phyloP scores from a whole-genome alignment of 495 filamentous ascomycete genomes.

The Neurospora sp. region DNA sequence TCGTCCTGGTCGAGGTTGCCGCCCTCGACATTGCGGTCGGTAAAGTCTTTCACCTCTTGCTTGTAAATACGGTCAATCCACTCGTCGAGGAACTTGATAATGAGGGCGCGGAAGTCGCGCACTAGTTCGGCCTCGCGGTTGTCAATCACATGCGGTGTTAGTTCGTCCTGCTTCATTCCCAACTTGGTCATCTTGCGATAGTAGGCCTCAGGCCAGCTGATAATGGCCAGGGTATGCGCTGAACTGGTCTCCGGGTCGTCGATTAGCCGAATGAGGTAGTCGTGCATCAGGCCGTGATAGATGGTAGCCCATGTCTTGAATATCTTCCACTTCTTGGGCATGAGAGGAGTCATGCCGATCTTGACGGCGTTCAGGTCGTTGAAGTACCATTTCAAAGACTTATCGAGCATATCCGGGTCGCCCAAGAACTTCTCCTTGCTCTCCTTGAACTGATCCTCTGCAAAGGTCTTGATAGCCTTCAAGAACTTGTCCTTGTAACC shows the following conservation, averaged over 20 bases:
- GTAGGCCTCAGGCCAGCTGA: conserved; percentile 93
- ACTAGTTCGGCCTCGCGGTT: conserved; percentile 80
- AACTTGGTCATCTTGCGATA: conserved; percentile 91
- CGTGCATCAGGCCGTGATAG: conserved; percentile 91
- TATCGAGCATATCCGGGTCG: conserved; percentile 74
- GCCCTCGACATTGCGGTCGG: conserved; percentile 58
- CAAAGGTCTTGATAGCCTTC: conserved; percentile 62
- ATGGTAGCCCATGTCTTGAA: conserved; percentile 80
- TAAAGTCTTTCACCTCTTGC: conserved; percentile 69
- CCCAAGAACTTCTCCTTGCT: conserved; percentile 65
- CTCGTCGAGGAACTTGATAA: conserved; percentile 89
- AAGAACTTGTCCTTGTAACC: conserved; percentile 96
- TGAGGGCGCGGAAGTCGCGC: conserved; percentile 84
- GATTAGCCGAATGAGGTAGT: conserved; percentile 71
- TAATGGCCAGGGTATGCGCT: conserved; percentile 74
- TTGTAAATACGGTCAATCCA: conserved; percentile 90
- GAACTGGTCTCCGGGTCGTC: conserved; percentile 71
- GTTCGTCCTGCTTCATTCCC: conserved; percentile 59
- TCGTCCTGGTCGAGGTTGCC: conserved; percentile 72
- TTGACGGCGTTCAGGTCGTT: conserved; percentile 90
- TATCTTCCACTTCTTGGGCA: conserved; percentile 97
- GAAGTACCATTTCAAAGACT: conserved; percentile 88
- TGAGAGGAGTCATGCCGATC: conserved; percentile 75
- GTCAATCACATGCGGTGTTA: conserved; percentile 76
- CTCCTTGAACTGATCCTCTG: conserved; percentile 62